Conservation (phyloP, 2,329 filamentous ascomycete species). For the Trichoderma sp. region DNA sequence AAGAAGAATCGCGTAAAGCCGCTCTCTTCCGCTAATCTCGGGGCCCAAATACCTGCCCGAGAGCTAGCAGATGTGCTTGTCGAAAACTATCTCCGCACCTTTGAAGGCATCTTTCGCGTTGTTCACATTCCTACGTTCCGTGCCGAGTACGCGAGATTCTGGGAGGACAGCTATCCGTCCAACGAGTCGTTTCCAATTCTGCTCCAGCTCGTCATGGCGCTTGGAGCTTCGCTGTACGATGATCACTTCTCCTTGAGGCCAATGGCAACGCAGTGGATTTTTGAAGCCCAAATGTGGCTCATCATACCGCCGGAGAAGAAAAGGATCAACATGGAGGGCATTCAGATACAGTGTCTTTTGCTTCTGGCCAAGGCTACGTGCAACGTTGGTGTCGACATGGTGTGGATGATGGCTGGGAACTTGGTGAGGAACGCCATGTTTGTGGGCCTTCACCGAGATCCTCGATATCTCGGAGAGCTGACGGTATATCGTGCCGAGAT, state of each 20-base stretch:
- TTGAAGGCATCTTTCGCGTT: slow-evolving; percentile 56
- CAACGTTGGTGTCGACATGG: slow-evolving; percentile 47
- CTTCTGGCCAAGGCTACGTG: slow-evolving; percentile 47
- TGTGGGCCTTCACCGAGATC: slow-evolving; percentile 59
- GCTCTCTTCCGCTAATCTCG: slow-evolving; percentile 37
- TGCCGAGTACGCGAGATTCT: slow-evolving; percentile 50
- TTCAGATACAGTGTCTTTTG: slow-evolving; percentile 54
- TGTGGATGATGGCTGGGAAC: slow-evolving; percentile 50
- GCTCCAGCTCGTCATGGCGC: slow-evolving; percentile 52
- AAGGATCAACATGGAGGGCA: slow-evolving; percentile 44
- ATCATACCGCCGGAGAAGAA: slow-evolving; percentile 46
- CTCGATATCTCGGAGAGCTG: slow-evolving; percentile 47
- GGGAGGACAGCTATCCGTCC: slow-evolving; percentile 40
- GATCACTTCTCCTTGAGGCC: slow-evolving; percentile 42
- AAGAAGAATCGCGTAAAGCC: slow-evolving; percentile 40
- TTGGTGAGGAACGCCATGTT: slow-evolving; percentile 53
- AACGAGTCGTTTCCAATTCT: slow-evolving; percentile 49
- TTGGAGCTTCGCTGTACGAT: slow-evolving; percentile 48
- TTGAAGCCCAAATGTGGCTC: slow-evolving; percentile 52
- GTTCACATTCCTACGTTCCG: slow-evolving; percentile 57
- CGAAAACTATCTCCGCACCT: slow-evolving; percentile 51
- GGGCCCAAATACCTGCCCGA: slow-evolving; percentile 38
- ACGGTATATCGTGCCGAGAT: slow-evolving; percentile 49
- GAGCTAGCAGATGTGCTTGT: slow-evolving; percentile 49
- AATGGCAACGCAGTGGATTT: slow-evolving; percentile 48